These are phyloP conservation scores for Solidago caesia DNA, from an alignment of 129 eudicot genomes.

Conservation along the genomic window DNA sequence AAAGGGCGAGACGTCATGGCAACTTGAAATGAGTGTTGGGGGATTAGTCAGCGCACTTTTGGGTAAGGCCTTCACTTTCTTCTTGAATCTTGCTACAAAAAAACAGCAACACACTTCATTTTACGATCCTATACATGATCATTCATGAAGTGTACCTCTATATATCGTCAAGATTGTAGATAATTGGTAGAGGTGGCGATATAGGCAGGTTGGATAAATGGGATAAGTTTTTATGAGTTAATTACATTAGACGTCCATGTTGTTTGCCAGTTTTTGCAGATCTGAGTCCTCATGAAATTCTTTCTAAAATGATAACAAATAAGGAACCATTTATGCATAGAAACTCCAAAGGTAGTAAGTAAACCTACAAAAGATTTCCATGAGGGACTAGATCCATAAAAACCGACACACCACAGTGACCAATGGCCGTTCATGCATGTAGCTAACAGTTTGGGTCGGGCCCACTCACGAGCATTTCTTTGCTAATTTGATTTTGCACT, in stretches of 20 bases:
- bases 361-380: too few species aligned
- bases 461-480: not conserved
- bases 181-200: not conserved
- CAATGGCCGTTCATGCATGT: too few species aligned
- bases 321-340: too few species aligned
- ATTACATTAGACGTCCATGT: too few species aligned
- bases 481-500: not conserved
- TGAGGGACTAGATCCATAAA: too few species aligned
- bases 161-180: not conserved
- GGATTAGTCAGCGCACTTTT: conserved; percentile 86
- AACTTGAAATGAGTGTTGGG: conserved; percentile 76
- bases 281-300: too few species aligned
- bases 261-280: too few species aligned
- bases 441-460: not conserved
- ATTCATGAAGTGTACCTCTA: not conserved
- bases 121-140: not conserved
- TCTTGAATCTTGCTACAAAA: not conserved
- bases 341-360: too few species aligned
- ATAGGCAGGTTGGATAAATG: not conserved
- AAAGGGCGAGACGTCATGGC: conserved; percentile 67
- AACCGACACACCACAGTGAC: too few species aligned
- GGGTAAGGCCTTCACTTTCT: conserved; percentile 42
- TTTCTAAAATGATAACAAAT: too few species aligned
- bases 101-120: not conserved
- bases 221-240: not conserved